phyloP scores from a whole-genome alignment of 306 rosid genomes.

The Pyrus pyrifolia region DNA sequence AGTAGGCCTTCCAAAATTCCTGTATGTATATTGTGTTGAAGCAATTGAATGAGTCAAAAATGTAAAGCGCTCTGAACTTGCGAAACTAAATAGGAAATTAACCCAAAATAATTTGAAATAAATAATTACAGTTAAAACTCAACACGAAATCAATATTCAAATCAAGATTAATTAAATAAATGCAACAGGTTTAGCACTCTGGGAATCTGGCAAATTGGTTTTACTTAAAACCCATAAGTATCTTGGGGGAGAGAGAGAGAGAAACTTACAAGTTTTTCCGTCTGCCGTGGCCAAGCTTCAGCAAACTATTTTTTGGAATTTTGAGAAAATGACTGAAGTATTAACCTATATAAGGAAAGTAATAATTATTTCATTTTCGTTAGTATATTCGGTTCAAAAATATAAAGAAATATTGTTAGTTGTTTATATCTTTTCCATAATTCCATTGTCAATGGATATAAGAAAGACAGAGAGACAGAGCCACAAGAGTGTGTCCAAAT shows the following conservation, averaged over 20 bases:
- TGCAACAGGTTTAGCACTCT: background rate
- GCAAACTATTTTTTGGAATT: background rate
- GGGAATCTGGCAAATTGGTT: background rate
- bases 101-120: background rate
- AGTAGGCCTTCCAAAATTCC: background rate
- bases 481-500: slow-evolving; percentile 18
- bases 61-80: slow-evolving; percentile 5
- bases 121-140: slow-evolving; percentile 5
- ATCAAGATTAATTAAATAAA: background rate
- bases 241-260: background rate
- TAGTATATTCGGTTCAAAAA: background rate
- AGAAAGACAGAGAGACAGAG: slow-evolving; percentile 34
- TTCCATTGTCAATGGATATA: background rate
- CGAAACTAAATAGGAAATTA: background rate
- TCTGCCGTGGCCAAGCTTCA: slow-evolving; percentile 7
- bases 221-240: background rate
- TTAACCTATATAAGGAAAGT: slow-evolving; percentile 15
- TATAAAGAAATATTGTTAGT: background rate
- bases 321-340: slow-evolving; percentile 18
- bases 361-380: background rate
- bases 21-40: background rate
- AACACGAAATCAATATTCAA: background rate
- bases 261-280: slow-evolving; percentile 25
- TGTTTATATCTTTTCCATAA: background rate
- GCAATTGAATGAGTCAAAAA: slow-evolving; percentile 10